Evolutionary conservation across 257 asterid genomes (phyloP), one percentile per base, ranked within the genome.

Genomic region (Perilla frutescens): DNA sequence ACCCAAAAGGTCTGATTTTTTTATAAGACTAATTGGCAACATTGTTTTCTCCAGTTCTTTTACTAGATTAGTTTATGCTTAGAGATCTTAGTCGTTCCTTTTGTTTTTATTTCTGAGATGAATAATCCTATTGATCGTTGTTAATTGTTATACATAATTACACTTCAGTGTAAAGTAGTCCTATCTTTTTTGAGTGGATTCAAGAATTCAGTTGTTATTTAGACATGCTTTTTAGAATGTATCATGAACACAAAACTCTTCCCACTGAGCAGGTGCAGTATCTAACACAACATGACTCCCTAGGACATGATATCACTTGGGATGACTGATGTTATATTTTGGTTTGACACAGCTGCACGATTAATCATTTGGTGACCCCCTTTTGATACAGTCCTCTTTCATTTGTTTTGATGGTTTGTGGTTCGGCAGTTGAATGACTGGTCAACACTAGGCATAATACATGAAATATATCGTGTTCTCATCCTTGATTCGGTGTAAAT

Each of bases 1-100:
- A 80, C 56, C 96, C 74, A 84, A 84, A 76, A 87, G 99, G 99
- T 94, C 56, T 66, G 29, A 70, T 79, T 8, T 72, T 31, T 29
- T 71, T 55, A 2, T 58, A 41, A 10, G 34, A 72, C 60, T 75
- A 50, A 56, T 15, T 54, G 26, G 53, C 36, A 66, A 56, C 41
- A 44, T 2, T 14, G 54, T 73, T 75, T 39, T 49, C 64, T 67
- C 60, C 62, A 32, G 41, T 77, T 60, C n/a, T 51, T 56, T 39
- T n/a, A 51, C 13, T 53, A 48, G 50, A 45, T 58, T 45, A 29
- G 67, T 55, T n/a, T 32, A 7, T 45, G 76, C 47, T 37, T 8
- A 13, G 29, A 12, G 26, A 20, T 36, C 55, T 47, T 62, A 44
- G 71, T 59, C n/a, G 68, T 57, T 65, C 14, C 29, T 50, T 62